phyloP scores from a whole-genome alignment of 2,329 filamentous ascomycete genomes.

The Orbilia quercus region DNA sequence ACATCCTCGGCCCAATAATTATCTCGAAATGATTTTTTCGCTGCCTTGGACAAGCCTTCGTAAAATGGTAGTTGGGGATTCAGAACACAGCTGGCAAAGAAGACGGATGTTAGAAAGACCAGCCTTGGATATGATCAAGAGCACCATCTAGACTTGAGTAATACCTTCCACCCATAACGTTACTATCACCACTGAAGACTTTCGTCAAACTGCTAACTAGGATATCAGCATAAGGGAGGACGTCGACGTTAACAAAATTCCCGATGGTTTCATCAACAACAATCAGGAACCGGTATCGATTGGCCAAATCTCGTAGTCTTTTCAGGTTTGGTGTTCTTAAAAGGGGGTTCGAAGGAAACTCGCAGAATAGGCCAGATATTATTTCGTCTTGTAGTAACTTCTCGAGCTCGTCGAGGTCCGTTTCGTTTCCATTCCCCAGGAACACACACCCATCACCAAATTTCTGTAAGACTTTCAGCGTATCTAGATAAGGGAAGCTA shows the following conservation, averaged over 20 bases:
- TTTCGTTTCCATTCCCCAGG: constrained; percentile 81
- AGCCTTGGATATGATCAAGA: neutral
- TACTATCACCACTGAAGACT: constrained; percentile 95
- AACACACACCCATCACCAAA: constrained; percentile 90
- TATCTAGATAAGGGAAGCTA: constrained; percentile 93
- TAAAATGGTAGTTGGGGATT: constrained; percentile 79
- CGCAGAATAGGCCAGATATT: constrained; percentile 87
- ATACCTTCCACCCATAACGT: constrained; percentile 91
- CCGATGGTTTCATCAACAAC: constrained; percentile 97
- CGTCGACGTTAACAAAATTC: constrained; percentile 94
- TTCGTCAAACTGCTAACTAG: constrained; percentile 96
- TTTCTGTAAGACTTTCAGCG: constrained; percentile 92
- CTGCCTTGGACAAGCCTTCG: constrained; percentile 72
- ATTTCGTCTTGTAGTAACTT: constrained; percentile 76
- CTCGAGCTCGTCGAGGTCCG: constrained; percentile 87
- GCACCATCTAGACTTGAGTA: constrained; percentile 3
- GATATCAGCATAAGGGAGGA: constrained; percentile 87
- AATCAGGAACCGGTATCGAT: constrained; percentile 86
- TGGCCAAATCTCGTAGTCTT: constrained; percentile 82
- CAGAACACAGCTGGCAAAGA: constrained; percentile 68
- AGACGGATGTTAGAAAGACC: constrained; percentile 4
- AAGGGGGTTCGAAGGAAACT: constrained; percentile 93
- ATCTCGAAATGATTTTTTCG: constrained; percentile 79
- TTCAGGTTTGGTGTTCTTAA: constrained; percentile 83
- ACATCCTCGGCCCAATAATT: constrained; percentile 94